phyloP scores from a whole-genome alignment of 2,329 filamentous ascomycete species.

The Diaporthe australafricana region DNA sequence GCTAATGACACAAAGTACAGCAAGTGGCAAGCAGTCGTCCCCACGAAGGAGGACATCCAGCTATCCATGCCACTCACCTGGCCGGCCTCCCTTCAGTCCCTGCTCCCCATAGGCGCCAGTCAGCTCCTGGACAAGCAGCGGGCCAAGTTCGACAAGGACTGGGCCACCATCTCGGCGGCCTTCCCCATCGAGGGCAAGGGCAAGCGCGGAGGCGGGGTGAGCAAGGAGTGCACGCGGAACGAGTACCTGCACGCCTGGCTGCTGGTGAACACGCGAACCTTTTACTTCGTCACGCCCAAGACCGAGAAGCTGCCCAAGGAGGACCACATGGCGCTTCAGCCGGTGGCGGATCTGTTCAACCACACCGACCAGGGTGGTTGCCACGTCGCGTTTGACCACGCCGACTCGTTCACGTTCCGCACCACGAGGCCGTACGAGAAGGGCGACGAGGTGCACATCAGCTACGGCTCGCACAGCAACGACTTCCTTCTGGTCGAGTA shows the following conservation, averaged over 20 bases:
- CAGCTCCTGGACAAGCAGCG: slow-evolving; percentile 66
- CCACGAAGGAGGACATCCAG: slow-evolving; percentile 68
- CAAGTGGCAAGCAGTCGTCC: slow-evolving; percentile 76
- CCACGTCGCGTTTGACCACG: slow-evolving; percentile 59
- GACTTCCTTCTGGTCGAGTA: slow-evolving; percentile 80
- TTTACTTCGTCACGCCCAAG: slow-evolving; percentile 65
- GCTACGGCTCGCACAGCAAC: slow-evolving; percentile 77
- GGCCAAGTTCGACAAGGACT: slow-evolving; percentile 54
- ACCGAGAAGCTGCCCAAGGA: slow-evolving; percentile 56
- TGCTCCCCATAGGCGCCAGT: slow-evolving; percentile 58
- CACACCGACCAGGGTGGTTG: slow-evolving; percentile 60
- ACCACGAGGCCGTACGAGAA: slow-evolving; percentile 60
- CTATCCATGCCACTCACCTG: slow-evolving; percentile 60
- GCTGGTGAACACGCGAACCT: slow-evolving; percentile 71
- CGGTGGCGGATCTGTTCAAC: slow-evolving; percentile 80
- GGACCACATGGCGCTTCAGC: slow-evolving; percentile 77
- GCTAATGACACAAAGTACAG: slow-evolving; percentile 56
- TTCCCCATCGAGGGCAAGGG: slow-evolving; percentile 47
- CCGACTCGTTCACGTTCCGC: slow-evolving; percentile 65
- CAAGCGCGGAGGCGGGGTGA: background rate
- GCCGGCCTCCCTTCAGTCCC: slow-evolving; percentile 56
- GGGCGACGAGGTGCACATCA: slow-evolving; percentile 76
- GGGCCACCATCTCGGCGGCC: slow-evolving; percentile 47
- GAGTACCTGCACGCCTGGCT: slow-evolving; percentile 68
- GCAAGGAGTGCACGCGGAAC: slow-evolving; percentile 39